Conservation (phyloP, 768 basidiomycete species). For the Rickenella mellea region DNA sequence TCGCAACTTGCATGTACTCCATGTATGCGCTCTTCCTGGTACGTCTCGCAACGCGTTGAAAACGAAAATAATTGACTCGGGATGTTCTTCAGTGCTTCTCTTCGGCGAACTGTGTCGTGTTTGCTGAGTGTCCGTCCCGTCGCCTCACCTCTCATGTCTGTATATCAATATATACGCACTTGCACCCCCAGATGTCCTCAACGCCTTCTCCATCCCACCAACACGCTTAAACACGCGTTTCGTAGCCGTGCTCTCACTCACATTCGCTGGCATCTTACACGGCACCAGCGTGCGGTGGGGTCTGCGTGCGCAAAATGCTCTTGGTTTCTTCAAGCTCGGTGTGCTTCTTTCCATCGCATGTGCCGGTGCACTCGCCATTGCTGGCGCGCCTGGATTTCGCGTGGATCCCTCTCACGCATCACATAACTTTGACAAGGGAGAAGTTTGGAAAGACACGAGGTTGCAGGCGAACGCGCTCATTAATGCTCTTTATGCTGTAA, state of each 20-base stretch:
- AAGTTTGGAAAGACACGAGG: conserved; percentile 55
- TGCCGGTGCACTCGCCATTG: conserved; percentile 44
- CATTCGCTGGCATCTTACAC: conserved; percentile 48
- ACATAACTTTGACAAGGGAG: conserved; percentile 48
- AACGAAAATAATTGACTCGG: neutral
- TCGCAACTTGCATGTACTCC: conserved; percentile 51
- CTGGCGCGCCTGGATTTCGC: conserved; percentile 37
- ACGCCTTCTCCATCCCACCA: conserved; percentile 34
- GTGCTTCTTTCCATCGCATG: conserved; percentile 41
- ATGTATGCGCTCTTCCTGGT: conserved; percentile 51
- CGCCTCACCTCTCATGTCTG: neutral
- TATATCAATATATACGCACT: neutral
- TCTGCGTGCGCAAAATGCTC: conserved; percentile 50
- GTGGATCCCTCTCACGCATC: conserved; percentile 41
- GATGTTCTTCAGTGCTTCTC: conserved; percentile 36
- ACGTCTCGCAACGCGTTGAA: conserved; percentile 13
- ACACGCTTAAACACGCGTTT: conserved; percentile 40
- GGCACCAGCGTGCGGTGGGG: conserved; percentile 45
- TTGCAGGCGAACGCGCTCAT: conserved; percentile 48
- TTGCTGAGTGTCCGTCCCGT: conserved; percentile 53
- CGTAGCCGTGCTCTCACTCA: conserved; percentile 45
- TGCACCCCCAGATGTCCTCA: conserved; percentile 41
- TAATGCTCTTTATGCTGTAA: conserved; percentile 57
- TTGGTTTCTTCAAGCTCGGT: conserved; percentile 54
- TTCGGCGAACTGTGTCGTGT: conserved; percentile 53